phyloP scores from a whole-genome alignment of 2,329 filamentous ascomycete species.

The Cladobotryum protrusum region DNA sequence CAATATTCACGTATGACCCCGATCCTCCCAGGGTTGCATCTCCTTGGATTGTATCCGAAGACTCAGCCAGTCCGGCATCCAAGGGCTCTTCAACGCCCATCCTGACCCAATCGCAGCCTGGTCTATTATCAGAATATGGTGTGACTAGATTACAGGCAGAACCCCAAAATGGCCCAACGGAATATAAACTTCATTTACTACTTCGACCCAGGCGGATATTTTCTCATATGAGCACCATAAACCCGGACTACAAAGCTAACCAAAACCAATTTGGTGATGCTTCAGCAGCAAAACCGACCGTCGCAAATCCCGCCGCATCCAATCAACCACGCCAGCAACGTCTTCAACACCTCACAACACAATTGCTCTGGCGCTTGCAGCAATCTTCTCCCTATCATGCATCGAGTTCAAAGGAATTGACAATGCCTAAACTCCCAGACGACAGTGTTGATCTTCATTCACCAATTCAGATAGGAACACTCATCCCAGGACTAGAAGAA shows the following conservation, averaged over 20 bases:
- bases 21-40: constrained; percentile 84
- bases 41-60: constrained; percentile 68
- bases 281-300: constrained; percentile 14
- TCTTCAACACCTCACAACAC: constrained; percentile 86
- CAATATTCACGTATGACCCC: constrained; percentile 91
- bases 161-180: constrained; percentile 87
- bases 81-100: constrained; percentile 17
- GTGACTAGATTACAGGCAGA: constrained; percentile 79
- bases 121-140: constrained; percentile 52
- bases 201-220: constrained; percentile 72
- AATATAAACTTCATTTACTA: constrained; percentile 92
- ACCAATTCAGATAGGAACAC: constrained; percentile 46
- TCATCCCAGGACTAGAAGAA: constrained; percentile 79
- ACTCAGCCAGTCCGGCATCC: constrained; percentile 30
- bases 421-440: constrained; percentile 70
- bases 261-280: constrained; percentile 2
- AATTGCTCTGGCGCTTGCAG: constrained; percentile 88
- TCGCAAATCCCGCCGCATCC: constrained; percentile 37
- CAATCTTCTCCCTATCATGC: constrained; percentile 91
- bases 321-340: constrained; percentile 73
- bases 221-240: constrained; percentile 58
- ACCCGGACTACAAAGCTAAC: constrained; percentile 3
- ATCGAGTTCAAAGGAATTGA: constrained; percentile 66
- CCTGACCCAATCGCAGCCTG: constrained; percentile 19
- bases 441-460: constrained; percentile 41